Evolutionary conservation across 129 eudicot genomes (phyloP).

Genomic region (Chrysanthemum lavandulifolium): DNA sequence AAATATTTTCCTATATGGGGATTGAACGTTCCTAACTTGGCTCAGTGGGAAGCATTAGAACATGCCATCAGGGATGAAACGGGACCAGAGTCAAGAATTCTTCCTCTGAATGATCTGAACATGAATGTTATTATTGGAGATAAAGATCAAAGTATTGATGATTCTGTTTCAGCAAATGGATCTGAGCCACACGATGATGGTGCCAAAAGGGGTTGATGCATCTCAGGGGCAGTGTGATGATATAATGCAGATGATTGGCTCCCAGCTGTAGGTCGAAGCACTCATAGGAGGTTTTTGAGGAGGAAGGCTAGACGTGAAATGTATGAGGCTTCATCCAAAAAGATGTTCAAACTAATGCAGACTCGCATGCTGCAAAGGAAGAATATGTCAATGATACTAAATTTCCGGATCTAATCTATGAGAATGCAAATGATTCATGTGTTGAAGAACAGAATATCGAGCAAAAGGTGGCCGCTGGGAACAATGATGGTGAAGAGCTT

Average conservation of each 20-base stretch:
- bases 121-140: conserved; percentile 48
- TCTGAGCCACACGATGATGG: conserved; percentile 41
- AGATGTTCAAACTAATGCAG: conserved; percentile 37
- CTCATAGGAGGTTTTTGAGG: conserved; percentile 83
- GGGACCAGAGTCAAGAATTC: conserved; percentile 60
- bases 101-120: conserved; percentile 74
- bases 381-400: conserved; percentile 38
- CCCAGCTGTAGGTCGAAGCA: conserved; percentile 96
- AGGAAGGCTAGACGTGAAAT: conserved; percentile 88
- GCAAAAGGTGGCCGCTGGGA: conserved; percentile 11
- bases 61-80: conserved; percentile 49
- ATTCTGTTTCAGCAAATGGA: conserved; percentile 49
- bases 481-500: conserved; percentile 41
- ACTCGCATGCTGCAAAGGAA: conserved; percentile 20
- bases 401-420: conserved; percentile 38
- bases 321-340: conserved; percentile 41
- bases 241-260: conserved; percentile 67
- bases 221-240: conserved; percentile 71
- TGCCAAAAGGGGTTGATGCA: conserved; percentile 80
- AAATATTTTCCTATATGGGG: conserved; percentile 99
- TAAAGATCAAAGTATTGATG: conserved; percentile 31
- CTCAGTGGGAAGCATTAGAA: conserved; percentile 95
- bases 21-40: conserved; percentile 85
- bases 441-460: conserved; percentile 21
- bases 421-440: conserved; percentile 35